A percentile compares a stretch with the other conserved stretches of the same genome.
phyloP scores from a whole-genome alignment of 2,329 filamentous ascomycete genomes.

The Colletotrichum acutatum region DNA sequence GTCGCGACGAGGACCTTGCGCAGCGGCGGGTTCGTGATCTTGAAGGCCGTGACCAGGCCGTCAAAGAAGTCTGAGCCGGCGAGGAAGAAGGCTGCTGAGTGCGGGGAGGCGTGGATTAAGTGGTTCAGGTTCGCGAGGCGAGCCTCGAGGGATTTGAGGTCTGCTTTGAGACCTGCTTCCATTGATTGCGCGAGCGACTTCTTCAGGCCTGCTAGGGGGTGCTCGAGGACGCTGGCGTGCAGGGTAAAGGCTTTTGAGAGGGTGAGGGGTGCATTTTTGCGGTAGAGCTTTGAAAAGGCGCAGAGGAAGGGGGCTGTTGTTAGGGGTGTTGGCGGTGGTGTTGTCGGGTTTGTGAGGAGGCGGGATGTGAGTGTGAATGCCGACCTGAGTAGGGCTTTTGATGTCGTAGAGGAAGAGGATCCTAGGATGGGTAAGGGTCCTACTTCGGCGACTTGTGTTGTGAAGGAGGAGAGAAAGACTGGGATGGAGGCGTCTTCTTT shows the following conservation, averaged over 20 bases:
- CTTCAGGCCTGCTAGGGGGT: conserved; percentile 69
- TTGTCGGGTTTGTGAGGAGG: conserved; percentile 54
- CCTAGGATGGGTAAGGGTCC: conserved; percentile 47
- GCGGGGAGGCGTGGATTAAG: conserved; percentile 70
- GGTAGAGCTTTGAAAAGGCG: conserved; percentile 74
- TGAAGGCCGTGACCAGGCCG: conserved; percentile 74
- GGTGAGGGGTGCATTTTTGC: conserved; percentile 68
- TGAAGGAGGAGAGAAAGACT: conserved; percentile 75
- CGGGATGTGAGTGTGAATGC: conserved; percentile 73
- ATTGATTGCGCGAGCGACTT: conserved; percentile 70
- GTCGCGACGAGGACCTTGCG: conserved; percentile 77
- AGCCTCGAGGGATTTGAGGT: conserved; percentile 65
- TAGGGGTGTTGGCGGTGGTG: conserved; percentile 57
- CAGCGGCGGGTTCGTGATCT: conserved; percentile 70
- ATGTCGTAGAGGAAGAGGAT: conserved; percentile 40
- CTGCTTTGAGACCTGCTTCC: conserved; percentile 68
- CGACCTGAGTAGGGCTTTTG: conserved; percentile 66
- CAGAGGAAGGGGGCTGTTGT: conserved; percentile 75
- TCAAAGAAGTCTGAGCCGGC: conserved; percentile 91
- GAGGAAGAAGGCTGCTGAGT: conserved; percentile 72
- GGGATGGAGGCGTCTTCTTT: conserved; percentile 68
- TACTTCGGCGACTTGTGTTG: conserved; percentile 61
- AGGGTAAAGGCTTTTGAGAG: conserved; percentile 58
- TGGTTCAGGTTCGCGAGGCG: conserved; percentile 70
- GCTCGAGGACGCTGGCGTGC: conserved; percentile 61